Evolutionary conservation across 2,329 filamentous ascomycete genomes (phyloP), one percentile per base, ranked within the genome.

Genomic region (Diaporthe citrichinensis): DNA sequence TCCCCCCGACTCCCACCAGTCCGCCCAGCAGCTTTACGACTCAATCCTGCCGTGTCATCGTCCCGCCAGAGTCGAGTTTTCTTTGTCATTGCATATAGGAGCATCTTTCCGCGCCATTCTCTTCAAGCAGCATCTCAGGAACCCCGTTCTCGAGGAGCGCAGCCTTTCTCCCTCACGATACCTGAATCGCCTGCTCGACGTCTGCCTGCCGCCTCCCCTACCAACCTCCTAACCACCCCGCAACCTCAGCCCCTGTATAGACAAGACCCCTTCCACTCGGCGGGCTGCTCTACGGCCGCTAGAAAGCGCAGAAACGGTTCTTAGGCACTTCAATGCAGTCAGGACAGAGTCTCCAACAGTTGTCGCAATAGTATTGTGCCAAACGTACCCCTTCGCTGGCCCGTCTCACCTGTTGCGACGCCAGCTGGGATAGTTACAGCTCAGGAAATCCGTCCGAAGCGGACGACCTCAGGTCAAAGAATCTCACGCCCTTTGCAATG

Each of bases 401-500:
- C 77, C 68, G 65, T 41, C 71, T 57, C 46, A 61, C 76, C 78
- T 77, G 78, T 77, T 76, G 78, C 74, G 75, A 62, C 62, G 41
- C 62, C 39, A 73, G 76, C 69, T 73, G 62, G 71, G 67, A 72
- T 69, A 44, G 25, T n/a, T 44, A 25, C 74, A 69, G 49, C 59
- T 53, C 65, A 31, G 49, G 58, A 73, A 53, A n/a, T 28, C 59
- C 55, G 65, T 72, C 71, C 55, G 61, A 73, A 39, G 49, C 46
- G 51, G 72, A 69, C 46, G 49, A 53, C 51, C 53, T 75, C 68
- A 59, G 72, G 46, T 59, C 74, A 71, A 68, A 73, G 36, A 71
- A 72, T 51, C 46, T 72, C 72, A 55, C 58, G 61, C 58, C 59
- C 71, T 74, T 77, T 76, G 77, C 79, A 74, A 84, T 84, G 83